These are phyloP conservation scores for Hypocrella siamensis DNA, from an alignment of 2,329 filamentous ascomycete genomes.

Conservation along the genomic window DNA sequence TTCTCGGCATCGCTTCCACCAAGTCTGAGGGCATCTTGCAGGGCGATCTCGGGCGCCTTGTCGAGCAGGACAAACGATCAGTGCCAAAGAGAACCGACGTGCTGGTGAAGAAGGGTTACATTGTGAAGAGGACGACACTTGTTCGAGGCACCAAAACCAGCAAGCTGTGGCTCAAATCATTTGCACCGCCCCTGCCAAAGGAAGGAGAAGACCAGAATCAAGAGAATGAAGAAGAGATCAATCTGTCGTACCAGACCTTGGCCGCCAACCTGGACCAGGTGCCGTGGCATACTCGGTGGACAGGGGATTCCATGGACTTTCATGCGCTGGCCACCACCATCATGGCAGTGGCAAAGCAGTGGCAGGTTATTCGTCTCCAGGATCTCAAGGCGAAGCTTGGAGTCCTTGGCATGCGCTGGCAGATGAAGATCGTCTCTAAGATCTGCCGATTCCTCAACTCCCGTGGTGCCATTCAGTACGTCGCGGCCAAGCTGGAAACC, in stretches of 20 bases:
- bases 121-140: constrained; percentile 43
- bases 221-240: constrained; percentile 16
- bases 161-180: constrained; percentile 43
- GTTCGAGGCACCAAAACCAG: constrained; percentile 45
- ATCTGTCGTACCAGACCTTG: constrained; percentile 22
- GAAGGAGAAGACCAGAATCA: constrained; percentile 11
- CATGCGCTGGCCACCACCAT: constrained; percentile 40
- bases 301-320: constrained; percentile 41
- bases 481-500: constrained; percentile 36
- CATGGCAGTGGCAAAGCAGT: constrained; percentile 40
- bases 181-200: constrained; percentile 30
- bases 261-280: constrained; percentile 34
- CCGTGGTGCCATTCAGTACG: constrained; percentile 38
- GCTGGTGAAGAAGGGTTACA: constrained; percentile 43
- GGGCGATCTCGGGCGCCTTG: constrained; percentile 40
- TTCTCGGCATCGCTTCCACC: constrained; percentile 40
- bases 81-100: constrained; percentile 45
- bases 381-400: constrained; percentile 44
- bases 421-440: constrained; percentile 45
- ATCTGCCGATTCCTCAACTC: constrained; percentile 41
- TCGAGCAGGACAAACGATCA: constrained; percentile 47
- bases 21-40: constrained; percentile 42
- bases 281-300: constrained; percentile 40
- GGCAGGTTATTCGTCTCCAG: constrained; percentile 40
- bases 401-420: constrained; percentile 35